Conservation (phyloP, 805 yeast genomes). For the Cyberlindnera misumaiensis region DNA sequence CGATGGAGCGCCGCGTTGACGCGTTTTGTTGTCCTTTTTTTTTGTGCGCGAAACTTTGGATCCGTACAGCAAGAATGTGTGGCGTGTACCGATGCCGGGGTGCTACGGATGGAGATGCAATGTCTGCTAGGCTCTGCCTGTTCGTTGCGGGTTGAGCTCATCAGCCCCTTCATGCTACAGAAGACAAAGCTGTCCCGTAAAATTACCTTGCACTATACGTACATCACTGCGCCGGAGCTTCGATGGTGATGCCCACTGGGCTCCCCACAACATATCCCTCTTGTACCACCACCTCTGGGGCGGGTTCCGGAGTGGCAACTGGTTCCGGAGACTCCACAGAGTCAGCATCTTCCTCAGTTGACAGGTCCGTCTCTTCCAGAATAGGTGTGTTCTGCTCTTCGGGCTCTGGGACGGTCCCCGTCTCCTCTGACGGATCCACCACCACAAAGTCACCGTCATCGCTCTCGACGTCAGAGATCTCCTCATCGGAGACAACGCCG, state of each 20-base stretch:
- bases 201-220: too few relatives aligned
- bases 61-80: slow-evolving; percentile 16
- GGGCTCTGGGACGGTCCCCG: neutral
- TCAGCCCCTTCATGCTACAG: too few relatives aligned
- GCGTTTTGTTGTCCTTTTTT: slow-evolving; percentile 2
- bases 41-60: slow-evolving; percentile 5
- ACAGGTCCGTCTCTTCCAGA: too few relatives aligned
- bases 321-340: too few relatives aligned
- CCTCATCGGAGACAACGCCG: slow-evolving; percentile 11
- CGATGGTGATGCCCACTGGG: too few relatives aligned
- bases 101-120: slow-evolving; percentile 1
- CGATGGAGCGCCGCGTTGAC: too few relatives aligned
- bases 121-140: too few relatives aligned
- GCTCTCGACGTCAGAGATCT: slow-evolving; percentile 7
- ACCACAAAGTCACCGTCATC: slow-evolving; percentile 6
- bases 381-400: neutral
- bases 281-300: neutral
- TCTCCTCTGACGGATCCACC: neutral
- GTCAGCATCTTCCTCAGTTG: too few relatives aligned
- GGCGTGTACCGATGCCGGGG: slow-evolving; percentile 9
- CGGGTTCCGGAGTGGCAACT: neutral
- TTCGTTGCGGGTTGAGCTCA: too few relatives aligned
- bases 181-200: too few relatives aligned
- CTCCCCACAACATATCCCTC: slow-evolving; percentile 1
- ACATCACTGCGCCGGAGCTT: too few relatives aligned